Conservation (phyloP, 177 flowering plant species). For the Viscum album region DNA sequence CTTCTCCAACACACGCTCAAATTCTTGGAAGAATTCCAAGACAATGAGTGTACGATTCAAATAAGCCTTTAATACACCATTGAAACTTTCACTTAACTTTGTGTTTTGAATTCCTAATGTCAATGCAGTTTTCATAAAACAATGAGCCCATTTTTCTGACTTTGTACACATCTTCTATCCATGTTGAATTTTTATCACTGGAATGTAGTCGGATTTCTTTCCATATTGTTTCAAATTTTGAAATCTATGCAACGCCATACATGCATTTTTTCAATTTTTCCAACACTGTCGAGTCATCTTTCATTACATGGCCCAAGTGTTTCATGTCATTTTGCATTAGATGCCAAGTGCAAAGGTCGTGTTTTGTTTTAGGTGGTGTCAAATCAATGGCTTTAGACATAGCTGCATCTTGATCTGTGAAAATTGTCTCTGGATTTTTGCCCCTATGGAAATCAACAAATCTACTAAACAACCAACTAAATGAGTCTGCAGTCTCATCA, state of each 20-base stretch:
- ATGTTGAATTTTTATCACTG: background rate
- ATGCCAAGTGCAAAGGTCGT: background rate
- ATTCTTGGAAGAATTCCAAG: background rate
- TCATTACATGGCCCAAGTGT: background rate
- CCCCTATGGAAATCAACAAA: background rate
- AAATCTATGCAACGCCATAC: background rate
- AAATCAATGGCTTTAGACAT: background rate
- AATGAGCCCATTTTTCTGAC: background rate
- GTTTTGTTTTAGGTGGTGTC: background rate
- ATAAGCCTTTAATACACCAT: no score
- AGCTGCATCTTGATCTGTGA: background rate
- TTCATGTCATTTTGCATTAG: background rate
- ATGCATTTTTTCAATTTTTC: no score
- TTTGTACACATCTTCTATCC: background rate
- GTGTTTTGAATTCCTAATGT: background rate
- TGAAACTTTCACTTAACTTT: no score
- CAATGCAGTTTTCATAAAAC: background rate
- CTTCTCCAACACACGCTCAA: no score
- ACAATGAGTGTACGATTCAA: background rate
- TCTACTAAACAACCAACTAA: background rate
- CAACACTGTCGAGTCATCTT: background rate
- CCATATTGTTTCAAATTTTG: background rate
- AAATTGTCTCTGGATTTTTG: background rate
- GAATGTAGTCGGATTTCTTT: no score
- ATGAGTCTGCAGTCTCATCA: conserved; percentile 1